A percentile compares a stretch with the other conserved stretches of the same genome.
Evolutionary conservation across 495 filamentous ascomycete genomes (phyloP).

Genomic region (Lindgomyces ingoldianus): DNA sequence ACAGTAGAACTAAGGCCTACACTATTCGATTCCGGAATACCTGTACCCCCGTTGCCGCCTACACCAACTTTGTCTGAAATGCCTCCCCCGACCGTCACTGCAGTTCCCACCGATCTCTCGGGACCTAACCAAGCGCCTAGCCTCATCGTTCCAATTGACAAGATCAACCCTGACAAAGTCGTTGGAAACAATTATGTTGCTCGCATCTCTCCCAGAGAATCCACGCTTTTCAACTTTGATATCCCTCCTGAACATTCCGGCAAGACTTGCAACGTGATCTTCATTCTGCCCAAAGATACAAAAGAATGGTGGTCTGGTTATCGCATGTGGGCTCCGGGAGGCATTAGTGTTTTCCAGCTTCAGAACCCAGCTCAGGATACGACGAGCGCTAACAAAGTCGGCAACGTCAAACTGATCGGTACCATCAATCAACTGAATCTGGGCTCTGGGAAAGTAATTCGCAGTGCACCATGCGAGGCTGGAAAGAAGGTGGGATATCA

Average conservation of each 20-base stretch:
- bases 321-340: constrained; percentile 33
- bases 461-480: constrained; percentile 15
- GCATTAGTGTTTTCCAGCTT: constrained; percentile 37
- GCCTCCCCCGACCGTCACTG: background rate
- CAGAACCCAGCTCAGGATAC: constrained; percentile 26
- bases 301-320: constrained; percentile 33
- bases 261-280: constrained; percentile 42
- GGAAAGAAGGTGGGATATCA: constrained; percentile 21
- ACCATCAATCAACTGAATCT: background rate
- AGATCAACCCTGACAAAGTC: constrained; percentile 28
- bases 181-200: constrained; percentile 39
- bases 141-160: constrained; percentile 42
- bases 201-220: constrained; percentile 26
- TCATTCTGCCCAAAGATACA: constrained; percentile 37
- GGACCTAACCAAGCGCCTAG: constrained; percentile 15
- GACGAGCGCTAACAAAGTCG: constrained; percentile 34
- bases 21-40: background rate
- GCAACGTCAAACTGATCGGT: background rate
- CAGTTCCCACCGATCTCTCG: constrained; percentile 2
- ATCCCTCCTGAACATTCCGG: constrained; percentile 34
- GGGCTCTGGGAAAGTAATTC: constrained; percentile 10
- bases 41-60: background rate
- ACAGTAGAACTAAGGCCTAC: background rate
- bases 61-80: background rate
- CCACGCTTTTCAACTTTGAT: constrained; percentile 45